These are phyloP conservation scores for Serpula lacrymans DNA, from an alignment of 768 basidiomycete genomes.

Conservation along the genomic window DNA sequence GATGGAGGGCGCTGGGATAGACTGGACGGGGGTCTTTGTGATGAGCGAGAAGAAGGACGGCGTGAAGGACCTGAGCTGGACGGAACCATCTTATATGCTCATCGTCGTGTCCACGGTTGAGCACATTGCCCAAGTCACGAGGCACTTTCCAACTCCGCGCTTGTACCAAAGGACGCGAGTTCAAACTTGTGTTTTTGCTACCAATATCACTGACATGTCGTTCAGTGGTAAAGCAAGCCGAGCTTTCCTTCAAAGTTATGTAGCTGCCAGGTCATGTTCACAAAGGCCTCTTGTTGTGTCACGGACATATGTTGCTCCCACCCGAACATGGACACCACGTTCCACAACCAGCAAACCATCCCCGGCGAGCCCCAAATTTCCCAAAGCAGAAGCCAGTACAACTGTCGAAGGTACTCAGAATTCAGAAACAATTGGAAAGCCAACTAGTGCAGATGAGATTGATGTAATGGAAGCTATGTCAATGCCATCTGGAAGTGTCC, in stretches of 20 bases:
- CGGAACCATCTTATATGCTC: too few species aligned
- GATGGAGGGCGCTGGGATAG: slow-evolving; percentile 41
- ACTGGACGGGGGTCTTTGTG: slow-evolving; percentile 33
- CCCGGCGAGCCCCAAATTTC: slow-evolving; percentile 14
- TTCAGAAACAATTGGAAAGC: slow-evolving; percentile 16
- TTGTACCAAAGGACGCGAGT: background rate
- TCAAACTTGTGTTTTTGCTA: background rate
- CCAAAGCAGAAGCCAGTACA: slow-evolving; percentile 31
- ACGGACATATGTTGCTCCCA: slow-evolving; percentile 16
- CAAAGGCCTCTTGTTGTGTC: background rate
- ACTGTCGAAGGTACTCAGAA: slow-evolving; percentile 18
- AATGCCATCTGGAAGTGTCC: slow-evolving; percentile 11
- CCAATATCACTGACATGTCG: background rate
- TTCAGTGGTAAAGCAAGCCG: slow-evolving; percentile 9
- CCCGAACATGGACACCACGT: slow-evolving; percentile 23
- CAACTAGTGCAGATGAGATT: slow-evolving; percentile 18
- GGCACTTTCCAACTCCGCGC: background rate
- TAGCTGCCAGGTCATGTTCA: slow-evolving; percentile 7
- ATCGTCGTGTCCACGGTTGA: slow-evolving; percentile 11
- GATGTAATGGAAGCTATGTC: slow-evolving; percentile 11
- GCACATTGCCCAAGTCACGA: background rate
- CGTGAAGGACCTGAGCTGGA: slow-evolving; percentile 11
- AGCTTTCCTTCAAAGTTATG: slow-evolving; percentile 4
- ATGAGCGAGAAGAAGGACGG: slow-evolving; percentile 20
- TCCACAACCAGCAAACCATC: slow-evolving; percentile 10